Evolutionary conservation across 139 green algal genomes (phyloP).

Genomic region (Chlorella sp.): DNA sequence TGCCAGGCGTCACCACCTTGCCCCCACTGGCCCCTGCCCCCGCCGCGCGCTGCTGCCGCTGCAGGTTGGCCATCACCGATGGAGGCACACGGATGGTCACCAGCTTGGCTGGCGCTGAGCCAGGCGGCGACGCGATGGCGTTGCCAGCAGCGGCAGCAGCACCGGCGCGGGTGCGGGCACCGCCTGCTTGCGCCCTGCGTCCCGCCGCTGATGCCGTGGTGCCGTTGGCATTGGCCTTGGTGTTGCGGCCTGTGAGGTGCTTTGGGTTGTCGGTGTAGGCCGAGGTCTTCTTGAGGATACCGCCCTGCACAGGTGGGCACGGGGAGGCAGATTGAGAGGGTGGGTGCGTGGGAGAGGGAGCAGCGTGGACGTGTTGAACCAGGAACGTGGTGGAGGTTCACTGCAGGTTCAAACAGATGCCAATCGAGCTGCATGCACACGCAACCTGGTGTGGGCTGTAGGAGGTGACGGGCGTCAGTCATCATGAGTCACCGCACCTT

Average conservation of each 20-base stretch:
- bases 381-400: neutral
- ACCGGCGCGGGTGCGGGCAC: too few relatives aligned
- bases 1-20: neutral
- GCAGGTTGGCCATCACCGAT: neutral
- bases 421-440: neutral
- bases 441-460: too few relatives aligned
- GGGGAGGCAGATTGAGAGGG: neutral
- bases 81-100: neutral
- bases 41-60: neutral
- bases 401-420: neutral
- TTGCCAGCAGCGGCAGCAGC: too few relatives aligned
- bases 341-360: neutral
- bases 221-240: too few relatives aligned
- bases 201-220: too few relatives aligned
- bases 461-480: too few relatives aligned
- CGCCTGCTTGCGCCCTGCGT: too few relatives aligned
- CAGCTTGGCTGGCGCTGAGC: neutral
- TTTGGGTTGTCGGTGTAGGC: neutral
- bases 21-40: too few relatives aligned
- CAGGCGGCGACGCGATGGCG: too few relatives aligned
- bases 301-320: too few relatives aligned
- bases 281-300: neutral
- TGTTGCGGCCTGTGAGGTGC: neutral
- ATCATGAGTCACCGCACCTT: too few relatives aligned
- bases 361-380: neutral